These are phyloP conservation scores for Calocybe indica DNA, from an alignment of 768 basidiomycete genomes.

Conservation along the genomic window DNA sequence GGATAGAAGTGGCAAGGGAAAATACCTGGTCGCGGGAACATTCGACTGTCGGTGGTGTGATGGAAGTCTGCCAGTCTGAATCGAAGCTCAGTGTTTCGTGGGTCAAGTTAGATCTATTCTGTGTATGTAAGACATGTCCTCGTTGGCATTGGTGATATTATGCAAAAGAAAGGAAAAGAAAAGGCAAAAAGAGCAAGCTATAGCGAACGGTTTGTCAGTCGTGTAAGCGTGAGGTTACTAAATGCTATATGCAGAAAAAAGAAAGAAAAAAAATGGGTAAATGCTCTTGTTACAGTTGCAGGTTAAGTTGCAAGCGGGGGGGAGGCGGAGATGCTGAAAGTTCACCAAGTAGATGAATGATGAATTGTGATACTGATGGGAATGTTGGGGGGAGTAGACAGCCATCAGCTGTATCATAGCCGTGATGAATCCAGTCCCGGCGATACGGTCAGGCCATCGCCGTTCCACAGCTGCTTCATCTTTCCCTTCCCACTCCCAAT, in stretches of 20 bases:
- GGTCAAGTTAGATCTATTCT: constrained; percentile 11
- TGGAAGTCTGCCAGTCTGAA: too few relatives aligned
- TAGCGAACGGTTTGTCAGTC: not conserved
- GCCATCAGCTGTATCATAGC: constrained; percentile 1
- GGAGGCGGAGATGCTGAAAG: too few relatives aligned
- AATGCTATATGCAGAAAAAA: constrained; percentile 14
- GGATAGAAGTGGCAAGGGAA: too few relatives aligned
- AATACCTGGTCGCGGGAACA: too few relatives aligned
- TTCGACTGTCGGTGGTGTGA: too few relatives aligned
- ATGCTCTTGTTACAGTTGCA: too few relatives aligned
- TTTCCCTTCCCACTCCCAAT: constrained; percentile 65
- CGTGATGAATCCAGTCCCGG: constrained; percentile 6
- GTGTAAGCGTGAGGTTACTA: constrained; percentile 9
- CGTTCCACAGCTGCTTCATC: constrained; percentile 41
- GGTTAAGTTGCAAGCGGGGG: too few relatives aligned
- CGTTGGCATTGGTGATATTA: constrained; percentile 18
- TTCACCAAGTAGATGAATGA: too few relatives aligned
- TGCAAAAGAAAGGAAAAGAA: constrained; percentile 23
- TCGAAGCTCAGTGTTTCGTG: too few relatives aligned
- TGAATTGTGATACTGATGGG: not conserved
- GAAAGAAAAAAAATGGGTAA: constrained; percentile 3
- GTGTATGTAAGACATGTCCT: constrained; percentile 16
- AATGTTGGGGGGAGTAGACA: not conserved
- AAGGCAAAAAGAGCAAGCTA: not conserved
- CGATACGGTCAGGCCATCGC: constrained; percentile 19